Evolutionary conservation across 2,329 filamentous ascomycete species (phyloP), one percentile per base, ranked within the genome.

Genomic region (Pestalotiopsis sp.): DNA sequence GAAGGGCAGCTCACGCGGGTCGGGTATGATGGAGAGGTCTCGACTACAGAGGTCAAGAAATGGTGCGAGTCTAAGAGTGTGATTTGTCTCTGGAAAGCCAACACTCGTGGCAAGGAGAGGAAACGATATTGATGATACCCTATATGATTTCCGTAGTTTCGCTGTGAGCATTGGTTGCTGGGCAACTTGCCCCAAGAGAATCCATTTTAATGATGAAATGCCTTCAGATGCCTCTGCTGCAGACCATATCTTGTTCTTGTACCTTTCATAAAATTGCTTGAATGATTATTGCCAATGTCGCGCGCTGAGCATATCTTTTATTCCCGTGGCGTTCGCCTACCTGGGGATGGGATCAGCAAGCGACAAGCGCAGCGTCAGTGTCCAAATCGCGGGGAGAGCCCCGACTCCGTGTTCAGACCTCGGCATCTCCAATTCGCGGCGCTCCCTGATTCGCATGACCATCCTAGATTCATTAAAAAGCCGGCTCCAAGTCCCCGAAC

Each of bases 11-110:
- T 95, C 59, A 85, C 85, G 13, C 82, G 84, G 3, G 86, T 89
- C 0, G 89, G 89, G 0, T 92, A 88, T 73, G 91, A 93, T 72
- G 86, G 85, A 9, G 90, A 93, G 76, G 87, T 92, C 11, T 84
- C 83, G 6, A 82, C 88, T 0, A 83, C 78, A 38, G 90, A 93
- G 76, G 92, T 97, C 20, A 94, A 96, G 84, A 89, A 87, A 74
- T 98, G 95, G 95, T 98, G 95, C 76, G 93, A 97, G 80, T 90
- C 89, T 55, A 92, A 92, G 78, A 94, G 95, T 60, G 85, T 98
- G 11, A 97, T 94, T 75, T 97, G 94, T 79, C 83, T 94, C 39
- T 93, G 90, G 90, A 90, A 85, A 74, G 86, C 88, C 71, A 89
- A 81, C 68, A 55, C 82, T 41, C 79, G 79, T 0, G 87, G 87